phyloP scores from a whole-genome alignment of 2,329 filamentous ascomycete genomes.

The Aschersonia sp. region DNA sequence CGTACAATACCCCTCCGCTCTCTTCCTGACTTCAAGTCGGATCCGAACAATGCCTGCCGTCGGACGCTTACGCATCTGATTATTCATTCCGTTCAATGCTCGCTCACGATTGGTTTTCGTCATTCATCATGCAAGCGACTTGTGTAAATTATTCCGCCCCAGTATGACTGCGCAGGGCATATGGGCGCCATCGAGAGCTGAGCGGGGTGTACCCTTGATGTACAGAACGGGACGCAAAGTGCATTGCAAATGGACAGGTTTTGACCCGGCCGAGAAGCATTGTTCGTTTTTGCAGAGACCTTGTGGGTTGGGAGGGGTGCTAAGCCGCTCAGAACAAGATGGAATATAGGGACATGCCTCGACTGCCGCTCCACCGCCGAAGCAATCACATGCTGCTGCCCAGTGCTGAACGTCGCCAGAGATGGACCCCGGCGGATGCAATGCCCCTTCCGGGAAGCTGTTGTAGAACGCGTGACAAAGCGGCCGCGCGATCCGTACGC shows the following conservation, averaged over 20 bases:
- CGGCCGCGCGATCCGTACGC: background rate
- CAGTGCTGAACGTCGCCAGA: background rate
- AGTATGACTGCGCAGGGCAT: background rate
- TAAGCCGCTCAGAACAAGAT: background rate
- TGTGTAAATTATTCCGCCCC: background rate
- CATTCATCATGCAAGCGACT: constrained; percentile 1
- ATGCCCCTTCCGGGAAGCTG: background rate
- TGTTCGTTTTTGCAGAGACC: background rate
- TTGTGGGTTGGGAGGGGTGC: background rate
- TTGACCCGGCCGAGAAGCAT: background rate
- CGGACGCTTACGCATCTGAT: background rate
- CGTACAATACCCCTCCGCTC: background rate
- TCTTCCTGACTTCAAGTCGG: background rate
- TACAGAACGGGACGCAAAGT: background rate
- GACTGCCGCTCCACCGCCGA: background rate
- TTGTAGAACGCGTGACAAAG: background rate
- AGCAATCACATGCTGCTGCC: background rate
- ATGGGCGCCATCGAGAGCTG: background rate
- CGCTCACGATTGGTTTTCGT: background rate
- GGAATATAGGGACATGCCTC: background rate
- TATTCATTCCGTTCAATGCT: background rate
- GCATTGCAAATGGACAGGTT: background rate
- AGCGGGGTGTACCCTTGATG: background rate
- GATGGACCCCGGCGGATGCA: background rate
- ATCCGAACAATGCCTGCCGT: constrained; percentile 3